These are phyloP conservation scores for Ophiocordyceps robertsii DNA, from an alignment of 2,329 filamentous ascomycete species.

Conservation along the genomic window DNA sequence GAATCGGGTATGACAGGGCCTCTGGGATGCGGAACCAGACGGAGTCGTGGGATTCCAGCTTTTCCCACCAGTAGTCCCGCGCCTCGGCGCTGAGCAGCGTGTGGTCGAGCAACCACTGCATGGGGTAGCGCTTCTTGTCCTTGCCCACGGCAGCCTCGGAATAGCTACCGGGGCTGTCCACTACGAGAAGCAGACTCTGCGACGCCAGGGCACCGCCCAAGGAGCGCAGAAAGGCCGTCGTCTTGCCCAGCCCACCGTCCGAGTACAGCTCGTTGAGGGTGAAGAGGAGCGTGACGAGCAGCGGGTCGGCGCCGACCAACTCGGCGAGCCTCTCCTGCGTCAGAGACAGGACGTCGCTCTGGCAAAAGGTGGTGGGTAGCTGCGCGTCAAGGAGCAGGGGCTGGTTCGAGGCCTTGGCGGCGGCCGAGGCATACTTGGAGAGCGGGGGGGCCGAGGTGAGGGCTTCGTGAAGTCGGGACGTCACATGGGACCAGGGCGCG, in stretches of 20 bases:
- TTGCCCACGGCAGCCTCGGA: slow-evolving; percentile 63
- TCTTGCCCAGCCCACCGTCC: slow-evolving; percentile 53
- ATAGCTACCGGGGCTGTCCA: slow-evolving; percentile 90
- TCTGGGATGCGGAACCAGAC: slow-evolving; percentile 69
- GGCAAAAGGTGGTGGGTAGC: slow-evolving; percentile 28
- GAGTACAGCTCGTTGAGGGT: slow-evolving; percentile 93
- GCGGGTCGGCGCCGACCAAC: slow-evolving; percentile 19
- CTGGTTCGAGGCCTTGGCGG: slow-evolving; percentile 28
- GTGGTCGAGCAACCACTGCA: slow-evolving; percentile 85
- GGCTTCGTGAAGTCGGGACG: slow-evolving; percentile 40
- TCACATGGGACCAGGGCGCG: slow-evolving; percentile 59
- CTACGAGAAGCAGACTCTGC: slow-evolving; percentile 63
- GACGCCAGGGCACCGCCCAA: slow-evolving; percentile 45
- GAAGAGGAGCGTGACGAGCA: slow-evolving; percentile 75
- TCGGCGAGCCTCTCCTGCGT: slow-evolving; percentile 16
- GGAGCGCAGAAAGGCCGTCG: slow-evolving; percentile 61
- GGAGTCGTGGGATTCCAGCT: slow-evolving; percentile 62
- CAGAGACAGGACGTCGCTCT: slow-evolving; percentile 35
- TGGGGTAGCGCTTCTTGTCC: slow-evolving; percentile 60
- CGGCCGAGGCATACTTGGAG: slow-evolving; percentile 38
- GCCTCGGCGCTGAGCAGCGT: slow-evolving; percentile 43
- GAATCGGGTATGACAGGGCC: slow-evolving; percentile 63
- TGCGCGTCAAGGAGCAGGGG: slow-evolving; percentile 26
- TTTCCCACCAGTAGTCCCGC: slow-evolving; percentile 50
- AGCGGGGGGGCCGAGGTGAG: slow-evolving; percentile 38